A percentile compares a stretch with the other conserved stretches of the same genome.
These are phyloP conservation scores for Rhodamnia rubescens DNA, from an alignment of 345 rosid genomes.

Conservation along the genomic window DNA sequence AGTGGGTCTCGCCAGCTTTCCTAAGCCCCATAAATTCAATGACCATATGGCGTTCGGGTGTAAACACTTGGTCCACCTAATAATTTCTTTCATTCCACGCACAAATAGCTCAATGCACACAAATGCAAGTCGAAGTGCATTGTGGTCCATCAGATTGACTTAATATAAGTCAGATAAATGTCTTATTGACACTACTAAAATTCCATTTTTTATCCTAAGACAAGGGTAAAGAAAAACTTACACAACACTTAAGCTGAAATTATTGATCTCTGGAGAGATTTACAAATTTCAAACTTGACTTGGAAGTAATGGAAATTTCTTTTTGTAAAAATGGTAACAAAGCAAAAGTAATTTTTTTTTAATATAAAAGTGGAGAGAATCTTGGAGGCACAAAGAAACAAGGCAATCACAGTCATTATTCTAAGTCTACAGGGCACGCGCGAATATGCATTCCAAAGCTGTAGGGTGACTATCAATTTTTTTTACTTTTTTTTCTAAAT, in stretches of 20 bases:
- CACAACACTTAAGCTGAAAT: not conserved
- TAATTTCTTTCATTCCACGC: not conserved
- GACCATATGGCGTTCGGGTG: not conserved
- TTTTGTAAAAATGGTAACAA: not conserved
- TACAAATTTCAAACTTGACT: not conserved
- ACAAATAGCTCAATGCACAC: not conserved
- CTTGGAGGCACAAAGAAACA: not conserved
- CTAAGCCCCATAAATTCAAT: not conserved
- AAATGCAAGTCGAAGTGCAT: not conserved
- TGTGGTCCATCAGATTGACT: not conserved
- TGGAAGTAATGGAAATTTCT: not conserved
- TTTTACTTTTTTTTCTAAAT: not conserved
- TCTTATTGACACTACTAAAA: no score
- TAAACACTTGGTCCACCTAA: not conserved
- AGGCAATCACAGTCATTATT: constrained; percentile 7
- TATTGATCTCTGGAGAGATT: not conserved
- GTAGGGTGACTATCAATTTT: not conserved
- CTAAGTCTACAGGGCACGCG: constrained; percentile 15
- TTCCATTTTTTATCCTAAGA: no score
- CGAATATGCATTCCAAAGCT: not conserved
- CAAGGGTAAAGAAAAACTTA: no score
- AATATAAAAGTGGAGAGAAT: not conserved
- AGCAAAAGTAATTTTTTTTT: constrained; percentile 7
- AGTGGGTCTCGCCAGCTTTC: not conserved
- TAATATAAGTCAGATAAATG: not conserved